Conservation (phyloP, 495 filamentous ascomycete species). For the Penicillium manginii region DNA sequence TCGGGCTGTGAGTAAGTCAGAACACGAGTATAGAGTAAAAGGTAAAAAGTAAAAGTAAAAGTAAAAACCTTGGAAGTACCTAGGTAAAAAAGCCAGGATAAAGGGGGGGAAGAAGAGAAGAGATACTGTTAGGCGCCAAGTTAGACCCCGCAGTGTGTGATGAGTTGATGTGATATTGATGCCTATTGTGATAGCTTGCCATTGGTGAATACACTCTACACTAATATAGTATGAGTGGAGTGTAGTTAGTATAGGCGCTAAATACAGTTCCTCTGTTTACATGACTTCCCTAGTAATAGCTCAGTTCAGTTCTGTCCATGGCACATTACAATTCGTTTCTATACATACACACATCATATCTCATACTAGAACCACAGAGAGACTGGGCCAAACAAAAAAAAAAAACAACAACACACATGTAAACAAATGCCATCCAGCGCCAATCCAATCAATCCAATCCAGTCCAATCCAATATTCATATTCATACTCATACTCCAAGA, state of each 20-base stretch:
- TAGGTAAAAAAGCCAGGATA: slow-evolving; percentile 2
- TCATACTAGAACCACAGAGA: too few relatives aligned
- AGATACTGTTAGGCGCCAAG: slow-evolving; percentile 17
- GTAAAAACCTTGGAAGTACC: too few relatives aligned
- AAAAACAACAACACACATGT: neutral
- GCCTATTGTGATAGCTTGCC: too few relatives aligned
- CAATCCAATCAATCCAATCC: neutral
- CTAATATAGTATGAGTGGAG: too few relatives aligned
- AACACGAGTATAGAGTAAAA: neutral
- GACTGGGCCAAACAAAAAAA: too few relatives aligned
- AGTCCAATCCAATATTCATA: slow-evolving; percentile 8
- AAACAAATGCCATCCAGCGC: slow-evolving; percentile 3
- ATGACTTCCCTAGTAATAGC: too few relatives aligned
- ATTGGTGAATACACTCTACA: neutral
- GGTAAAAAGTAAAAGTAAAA: slow-evolving; percentile 6
- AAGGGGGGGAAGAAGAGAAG: slow-evolving; percentile 6
- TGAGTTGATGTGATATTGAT: slow-evolving; percentile 16
- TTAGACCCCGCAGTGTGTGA: slow-evolving; percentile 31
- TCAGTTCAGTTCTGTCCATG: too few relatives aligned
- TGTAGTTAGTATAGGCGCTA: too few relatives aligned
- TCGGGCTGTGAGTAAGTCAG: neutral
- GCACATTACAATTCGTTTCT: slow-evolving; percentile 15
- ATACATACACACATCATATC: slow-evolving; percentile 26
- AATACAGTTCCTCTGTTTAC: too few relatives aligned
- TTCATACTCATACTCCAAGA: too few relatives aligned